Percentiles rank a stretch among this genome's conserved stretches.
Conservation (phyloP, 2,329 filamentous ascomycete genomes). For the Laburnicola sp. region DNA sequence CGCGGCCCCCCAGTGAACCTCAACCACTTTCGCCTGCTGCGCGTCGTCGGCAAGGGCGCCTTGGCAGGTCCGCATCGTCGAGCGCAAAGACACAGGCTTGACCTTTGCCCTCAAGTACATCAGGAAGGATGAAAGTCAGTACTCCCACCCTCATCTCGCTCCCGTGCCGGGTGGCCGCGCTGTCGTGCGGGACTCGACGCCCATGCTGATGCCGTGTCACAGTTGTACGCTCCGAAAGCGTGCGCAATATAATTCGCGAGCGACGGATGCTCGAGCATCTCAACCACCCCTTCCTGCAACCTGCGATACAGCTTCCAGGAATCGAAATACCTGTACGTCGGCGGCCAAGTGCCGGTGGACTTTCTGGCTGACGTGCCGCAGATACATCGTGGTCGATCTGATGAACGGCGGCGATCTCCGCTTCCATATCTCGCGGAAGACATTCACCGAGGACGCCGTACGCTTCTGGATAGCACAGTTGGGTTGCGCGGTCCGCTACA, state of each 20-base stretch:
- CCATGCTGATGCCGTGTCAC: slow-evolving; percentile 36
- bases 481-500: slow-evolving; percentile 76
- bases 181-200: slow-evolving; percentile 17
- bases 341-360: not conserved
- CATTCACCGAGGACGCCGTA: slow-evolving; percentile 95
- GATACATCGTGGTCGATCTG: slow-evolving; percentile 91
- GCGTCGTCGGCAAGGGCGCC: slow-evolving; percentile 95
- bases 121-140: slow-evolving; percentile 92
- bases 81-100: slow-evolving; percentile 90
- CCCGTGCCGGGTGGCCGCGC: not conserved
- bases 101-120: slow-evolving; percentile 99
- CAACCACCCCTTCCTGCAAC: slow-evolving; percentile 97
- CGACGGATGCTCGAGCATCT: slow-evolving; percentile 97
- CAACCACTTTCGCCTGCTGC: slow-evolving; percentile 92
- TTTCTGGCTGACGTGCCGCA: slow-evolving; percentile 39
- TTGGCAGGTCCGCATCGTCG: slow-evolving; percentile 97
- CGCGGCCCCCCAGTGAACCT: slow-evolving; percentile 71
- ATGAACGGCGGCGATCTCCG: slow-evolving; percentile 97
- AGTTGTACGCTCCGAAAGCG: slow-evolving; percentile 97
- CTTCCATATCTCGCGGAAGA: slow-evolving; percentile 97
- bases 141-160: not conserved
- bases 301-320: slow-evolving; percentile 99
- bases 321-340: slow-evolving; percentile 94
- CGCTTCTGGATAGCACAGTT: slow-evolving; percentile 96
- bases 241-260: slow-evolving; percentile 97